phyloP scores from a whole-genome alignment of 73 alveolate species.

The Tetrahymena thermophila region DNA sequence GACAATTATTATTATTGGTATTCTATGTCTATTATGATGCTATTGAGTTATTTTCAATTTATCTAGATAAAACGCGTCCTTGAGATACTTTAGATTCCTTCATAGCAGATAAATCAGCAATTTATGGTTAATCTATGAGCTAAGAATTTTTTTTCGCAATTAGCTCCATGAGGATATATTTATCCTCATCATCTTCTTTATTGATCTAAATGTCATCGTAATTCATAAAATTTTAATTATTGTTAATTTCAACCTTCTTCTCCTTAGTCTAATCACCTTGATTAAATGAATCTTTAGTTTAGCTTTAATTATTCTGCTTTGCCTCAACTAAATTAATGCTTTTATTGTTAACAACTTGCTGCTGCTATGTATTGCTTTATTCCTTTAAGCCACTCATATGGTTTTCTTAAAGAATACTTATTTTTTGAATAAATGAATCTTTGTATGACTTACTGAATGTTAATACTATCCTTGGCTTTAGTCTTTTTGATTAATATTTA shows the following conservation, averaged over 20 bases:
- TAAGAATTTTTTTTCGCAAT: background rate
- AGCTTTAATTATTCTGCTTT: no score
- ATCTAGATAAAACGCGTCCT: background rate
- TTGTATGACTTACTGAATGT: background rate
- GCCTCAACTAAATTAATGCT: background rate
- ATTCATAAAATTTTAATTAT: no score
- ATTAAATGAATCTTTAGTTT: background rate
- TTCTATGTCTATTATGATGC: background rate
- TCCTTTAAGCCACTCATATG: background rate
- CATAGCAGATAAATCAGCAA: background rate
- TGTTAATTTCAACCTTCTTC: background rate
- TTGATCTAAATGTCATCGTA: background rate
- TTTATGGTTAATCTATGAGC: background rate
- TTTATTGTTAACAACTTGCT: background rate
- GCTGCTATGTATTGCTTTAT: background rate
- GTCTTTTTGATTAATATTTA: no score
- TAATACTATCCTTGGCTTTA: background rate
- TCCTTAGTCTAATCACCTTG: background rate
- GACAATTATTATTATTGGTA: background rate
- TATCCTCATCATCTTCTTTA: background rate
- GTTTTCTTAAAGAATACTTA: background rate
- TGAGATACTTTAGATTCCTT: background rate
- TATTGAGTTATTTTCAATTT: background rate
- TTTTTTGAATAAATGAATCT: no score
- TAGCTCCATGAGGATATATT: background rate